Evolutionary conservation across 371 early-diverging fungal species (phyloP), one percentile per base, ranked within the genome.

Genomic region (Entomophthora muscae): DNA sequence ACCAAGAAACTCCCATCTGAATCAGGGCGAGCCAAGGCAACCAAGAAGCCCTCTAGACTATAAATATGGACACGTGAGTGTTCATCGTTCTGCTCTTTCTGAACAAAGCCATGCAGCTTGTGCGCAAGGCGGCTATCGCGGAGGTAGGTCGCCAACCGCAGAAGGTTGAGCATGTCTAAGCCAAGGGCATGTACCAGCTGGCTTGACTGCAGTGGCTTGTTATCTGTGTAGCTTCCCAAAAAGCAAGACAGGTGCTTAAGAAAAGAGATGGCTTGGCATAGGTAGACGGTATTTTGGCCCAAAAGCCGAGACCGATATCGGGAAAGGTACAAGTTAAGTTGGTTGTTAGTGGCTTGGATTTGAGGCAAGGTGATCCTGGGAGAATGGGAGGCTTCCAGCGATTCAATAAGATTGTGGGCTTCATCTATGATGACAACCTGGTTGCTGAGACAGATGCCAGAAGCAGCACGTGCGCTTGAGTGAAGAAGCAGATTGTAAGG

Each of bases 401-500:
- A 84, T 66, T 88, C 87, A 28, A 85, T 82, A 54, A 88, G 68
- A 64, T 94, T 91, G 69, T 92, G 93, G 0, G 95, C 95, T 71
- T 93, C 94, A 69, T 93, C 95, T 33, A 95, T 73, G 13, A 95
- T 83, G 0, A 95, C 83, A 22, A 93, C 71, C 32, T 81, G 82
- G 70, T 78, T 72, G 31, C 84, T 78, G 24, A 94, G 69, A 0
- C 77, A 73, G 2, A 95, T 79, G 1, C 86, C 88, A 53, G 87
- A 73, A 0, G 91, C 78, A 57, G 89, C 86, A 17, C 96, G 74
- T 0, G 92, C 81, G 0, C 76, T 71, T 28, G 77, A 72, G 57
- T 86, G 84, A 1, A 95, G 74, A 51, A 95, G 68, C 60, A 91
- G 77, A 65, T 87, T 88, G 75, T 94, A 94, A 0, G 96, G 96